phyloP scores from a whole-genome alignment of 495 filamentous ascomycete genomes.

The Penicillium arizonense region DNA sequence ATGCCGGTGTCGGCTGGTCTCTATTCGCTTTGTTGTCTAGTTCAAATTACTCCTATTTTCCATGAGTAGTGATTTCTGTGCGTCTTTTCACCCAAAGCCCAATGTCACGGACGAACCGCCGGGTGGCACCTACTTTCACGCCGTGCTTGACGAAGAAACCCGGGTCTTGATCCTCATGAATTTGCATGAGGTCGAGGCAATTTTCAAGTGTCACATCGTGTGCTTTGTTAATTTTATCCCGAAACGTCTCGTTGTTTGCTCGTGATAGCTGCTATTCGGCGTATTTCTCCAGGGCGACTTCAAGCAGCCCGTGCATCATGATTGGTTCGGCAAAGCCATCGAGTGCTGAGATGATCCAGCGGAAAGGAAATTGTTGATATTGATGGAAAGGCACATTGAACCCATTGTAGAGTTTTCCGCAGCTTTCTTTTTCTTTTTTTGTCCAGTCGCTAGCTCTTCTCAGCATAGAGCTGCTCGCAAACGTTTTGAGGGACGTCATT shows the following conservation, averaged over 20 bases:
- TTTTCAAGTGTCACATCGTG: slow-evolving; percentile 10
- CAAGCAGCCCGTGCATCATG: background rate
- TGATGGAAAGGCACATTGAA: background rate
- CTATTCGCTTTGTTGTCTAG: no score
- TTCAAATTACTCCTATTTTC: no score
- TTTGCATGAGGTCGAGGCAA: slow-evolving; percentile 19
- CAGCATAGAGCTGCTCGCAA: slow-evolving; percentile 5
- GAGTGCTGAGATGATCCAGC: background rate
- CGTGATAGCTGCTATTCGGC: slow-evolving; percentile 14
- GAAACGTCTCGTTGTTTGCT: slow-evolving; percentile 10
- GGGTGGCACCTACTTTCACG: slow-evolving; percentile 4
- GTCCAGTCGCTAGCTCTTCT: background rate
- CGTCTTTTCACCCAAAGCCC: no score
- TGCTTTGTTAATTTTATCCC: slow-evolving; percentile 14
- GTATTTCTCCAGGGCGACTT: slow-evolving; percentile 17
- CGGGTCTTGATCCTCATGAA: slow-evolving; percentile 19
- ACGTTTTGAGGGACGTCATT: background rate
- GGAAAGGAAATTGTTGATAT: slow-evolving; percentile 2
- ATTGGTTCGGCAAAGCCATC: background rate
- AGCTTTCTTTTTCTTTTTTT: background rate
- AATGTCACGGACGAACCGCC: no score
- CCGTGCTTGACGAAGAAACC: slow-evolving; percentile 13
- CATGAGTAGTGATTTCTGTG: no score
- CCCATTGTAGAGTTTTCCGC: background rate
- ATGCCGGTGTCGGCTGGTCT: no score